Evolutionary conservation across 2,329 filamentous ascomycete genomes (phyloP), one percentile per base, ranked within the genome.

Genomic region (Paracoccidioides lutzii): DNA sequence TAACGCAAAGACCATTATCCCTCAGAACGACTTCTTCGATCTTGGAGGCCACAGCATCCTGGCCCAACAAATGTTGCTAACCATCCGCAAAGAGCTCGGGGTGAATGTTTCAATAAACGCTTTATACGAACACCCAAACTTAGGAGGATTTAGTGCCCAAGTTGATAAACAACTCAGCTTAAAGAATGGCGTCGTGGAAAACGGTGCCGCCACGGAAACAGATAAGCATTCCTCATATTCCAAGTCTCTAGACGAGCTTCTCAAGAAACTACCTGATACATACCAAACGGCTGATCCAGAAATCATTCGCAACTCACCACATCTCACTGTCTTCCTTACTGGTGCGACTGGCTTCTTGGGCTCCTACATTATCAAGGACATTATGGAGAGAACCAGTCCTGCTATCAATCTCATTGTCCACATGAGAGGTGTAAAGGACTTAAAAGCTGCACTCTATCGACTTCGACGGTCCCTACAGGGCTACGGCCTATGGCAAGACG

Each of bases 341-440:
- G 90, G 91, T 45, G 89, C 88, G 3, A 96, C 90, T 4, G 90
- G 90, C 2, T 96, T 96, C 75, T 72, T 96, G 22, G 90, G 90
- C 33, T 80, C 87, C 0, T 94, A 90, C 65, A 75, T 96, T 9
- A 74, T 94, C 37, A 80, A 80, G 55, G 88, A 95, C 55, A 71
- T 95, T 1, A 76, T 96, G 1, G 79, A 79, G 42, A 77, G 85
- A 30, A 73, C 75, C 8, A 72, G 73, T 14, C 78, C 74, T 15
- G 70, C 73, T 15, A 74, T 81, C 12, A 83, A 80, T 61, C 77
- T 95, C 8, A 82, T 95, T 56, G 83, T 84, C 0, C 83, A 90
- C 56, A 85, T 95, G 3, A 84, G 90, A 53, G 82, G 82, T 42
- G 50, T 52, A n/a, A 83, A 84, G 67, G 81, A 81, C 57, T 65